These are phyloP conservation scores for Trifolium dubium DNA, from an alignment of 306 rosid genomes.

Conservation along the genomic window DNA sequence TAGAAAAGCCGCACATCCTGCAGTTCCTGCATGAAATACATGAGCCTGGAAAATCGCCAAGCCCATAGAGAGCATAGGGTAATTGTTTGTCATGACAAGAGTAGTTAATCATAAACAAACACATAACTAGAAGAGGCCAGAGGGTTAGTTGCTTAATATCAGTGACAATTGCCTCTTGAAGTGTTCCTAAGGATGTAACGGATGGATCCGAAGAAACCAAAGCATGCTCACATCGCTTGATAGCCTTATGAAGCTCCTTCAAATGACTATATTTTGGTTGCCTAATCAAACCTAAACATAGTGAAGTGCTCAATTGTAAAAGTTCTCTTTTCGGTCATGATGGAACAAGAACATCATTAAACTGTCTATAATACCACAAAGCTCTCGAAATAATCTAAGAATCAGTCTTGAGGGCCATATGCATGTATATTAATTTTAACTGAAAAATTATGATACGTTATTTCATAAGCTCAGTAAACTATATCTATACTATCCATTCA, in stretches of 20 bases:
- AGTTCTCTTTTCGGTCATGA: neutral
- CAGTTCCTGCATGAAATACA: constrained; percentile 64
- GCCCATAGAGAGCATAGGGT: constrained; percentile 21
- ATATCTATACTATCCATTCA: constrained; percentile 13
- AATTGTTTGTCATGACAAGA: neutral
- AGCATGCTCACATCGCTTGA: constrained; percentile 80
- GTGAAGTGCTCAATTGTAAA: neutral
- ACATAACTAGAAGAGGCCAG: constrained; percentile 20
- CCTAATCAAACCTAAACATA: constrained; percentile 74
- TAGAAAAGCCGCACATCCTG: constrained; percentile 87
- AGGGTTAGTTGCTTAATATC: constrained; percentile 8
- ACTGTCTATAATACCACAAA: constrained; percentile 11
- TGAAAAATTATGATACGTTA: no score
- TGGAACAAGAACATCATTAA: neutral
- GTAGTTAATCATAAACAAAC: constrained; percentile 12
- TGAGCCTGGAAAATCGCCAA: constrained; percentile 71
- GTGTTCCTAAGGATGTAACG: constrained; percentile 69
- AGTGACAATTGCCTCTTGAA: constrained; percentile 63
- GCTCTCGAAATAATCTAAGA: neutral
- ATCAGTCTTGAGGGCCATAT: no score
- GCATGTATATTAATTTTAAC: no score
- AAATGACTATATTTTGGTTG: constrained; percentile 88
- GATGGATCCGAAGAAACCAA: constrained; percentile 82
- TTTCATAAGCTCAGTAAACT: constrained; percentile 8
- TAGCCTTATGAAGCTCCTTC: constrained; percentile 80